Conservation (phyloP, 805 yeast species). For the Candida tibetensis region DNA sequence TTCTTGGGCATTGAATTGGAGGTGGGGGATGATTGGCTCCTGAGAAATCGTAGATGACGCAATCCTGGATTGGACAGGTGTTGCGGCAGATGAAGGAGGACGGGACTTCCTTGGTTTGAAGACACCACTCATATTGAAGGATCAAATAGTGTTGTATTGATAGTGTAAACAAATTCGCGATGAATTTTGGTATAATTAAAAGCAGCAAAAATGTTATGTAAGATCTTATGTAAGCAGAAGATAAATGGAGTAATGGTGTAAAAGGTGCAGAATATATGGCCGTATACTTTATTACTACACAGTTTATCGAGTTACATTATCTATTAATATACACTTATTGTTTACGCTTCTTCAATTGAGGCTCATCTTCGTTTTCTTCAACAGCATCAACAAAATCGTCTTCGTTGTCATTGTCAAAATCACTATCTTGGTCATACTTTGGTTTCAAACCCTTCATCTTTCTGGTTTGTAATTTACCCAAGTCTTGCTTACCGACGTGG, state of each 20-base stretch:
- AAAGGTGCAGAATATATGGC: no score
- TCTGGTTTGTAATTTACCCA: conserved; percentile 86
- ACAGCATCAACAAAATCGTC: conserved; percentile 18
- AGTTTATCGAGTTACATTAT: no score
- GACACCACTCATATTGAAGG: conserved; percentile 1
- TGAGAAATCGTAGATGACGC: background rate
- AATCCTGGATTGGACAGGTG: conserved; percentile 1
- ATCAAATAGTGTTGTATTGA: background rate
- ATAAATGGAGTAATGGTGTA: background rate
- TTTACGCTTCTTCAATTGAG: conserved; percentile 30
- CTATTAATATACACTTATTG: conserved; percentile 11
- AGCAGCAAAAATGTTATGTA: no score
- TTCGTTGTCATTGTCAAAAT: conserved; percentile 51
- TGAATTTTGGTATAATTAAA: background rate
- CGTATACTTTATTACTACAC: no score
- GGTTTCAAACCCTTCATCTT: conserved; percentile 97
- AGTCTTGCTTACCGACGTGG: conserved; percentile 94
- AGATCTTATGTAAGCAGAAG: background rate
- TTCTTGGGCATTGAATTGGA: conserved; percentile 27
- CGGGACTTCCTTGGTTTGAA: conserved; percentile 8
- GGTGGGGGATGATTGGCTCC: background rate
- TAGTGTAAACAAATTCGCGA: background rate
- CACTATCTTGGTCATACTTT: conserved; percentile 74
- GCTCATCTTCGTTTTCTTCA: conserved; percentile 21
- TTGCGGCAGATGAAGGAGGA: conserved; percentile 1